phyloP scores from a whole-genome alignment of 2,329 filamentous ascomycete genomes.

The Alternaria viburni region DNA sequence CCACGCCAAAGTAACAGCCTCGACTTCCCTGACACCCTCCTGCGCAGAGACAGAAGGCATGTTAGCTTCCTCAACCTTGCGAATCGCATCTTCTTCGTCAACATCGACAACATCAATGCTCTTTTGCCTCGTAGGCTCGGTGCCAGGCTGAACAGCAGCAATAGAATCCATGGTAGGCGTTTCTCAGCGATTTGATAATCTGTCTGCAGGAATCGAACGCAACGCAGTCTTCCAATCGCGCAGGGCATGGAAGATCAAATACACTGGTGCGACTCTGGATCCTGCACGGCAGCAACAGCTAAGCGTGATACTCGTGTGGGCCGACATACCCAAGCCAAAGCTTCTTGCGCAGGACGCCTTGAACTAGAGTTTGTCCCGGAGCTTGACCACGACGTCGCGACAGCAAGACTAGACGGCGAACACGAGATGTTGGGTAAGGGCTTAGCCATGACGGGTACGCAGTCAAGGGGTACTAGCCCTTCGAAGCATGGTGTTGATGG shows the following conservation, averaged over 20 bases:
- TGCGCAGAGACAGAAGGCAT: conserved; percentile 28
- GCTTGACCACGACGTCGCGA: conserved; percentile 1
- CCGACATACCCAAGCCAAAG: conserved; percentile 11
- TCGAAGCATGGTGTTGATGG: conserved; percentile 2
- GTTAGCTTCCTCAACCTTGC: conserved; percentile 21
- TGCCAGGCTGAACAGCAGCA: background rate
- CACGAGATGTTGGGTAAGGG: background rate
- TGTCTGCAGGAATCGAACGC: background rate
- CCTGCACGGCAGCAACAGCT: background rate
- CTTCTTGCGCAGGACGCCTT: conserved; percentile 9
- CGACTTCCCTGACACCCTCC: conserved; percentile 43
- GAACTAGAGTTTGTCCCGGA: conserved; percentile 17
- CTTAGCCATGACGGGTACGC: background rate
- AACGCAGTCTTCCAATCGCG: background rate
- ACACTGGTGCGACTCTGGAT: background rate
- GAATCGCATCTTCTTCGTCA: conserved; percentile 23
- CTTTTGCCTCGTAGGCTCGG: conserved; percentile 17
- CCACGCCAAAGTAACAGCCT: conserved; percentile 50
- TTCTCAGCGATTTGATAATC: background rate
- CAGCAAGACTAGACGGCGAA: background rate
- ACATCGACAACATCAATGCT: conserved; percentile 16
- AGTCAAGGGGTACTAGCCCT: background rate
- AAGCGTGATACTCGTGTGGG: background rate
- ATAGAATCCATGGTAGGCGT: background rate
- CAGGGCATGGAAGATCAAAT: background rate